Base-by-base conservation (phyloP, 306 rosid species). In the Trifolium subterraneum region DNA sequence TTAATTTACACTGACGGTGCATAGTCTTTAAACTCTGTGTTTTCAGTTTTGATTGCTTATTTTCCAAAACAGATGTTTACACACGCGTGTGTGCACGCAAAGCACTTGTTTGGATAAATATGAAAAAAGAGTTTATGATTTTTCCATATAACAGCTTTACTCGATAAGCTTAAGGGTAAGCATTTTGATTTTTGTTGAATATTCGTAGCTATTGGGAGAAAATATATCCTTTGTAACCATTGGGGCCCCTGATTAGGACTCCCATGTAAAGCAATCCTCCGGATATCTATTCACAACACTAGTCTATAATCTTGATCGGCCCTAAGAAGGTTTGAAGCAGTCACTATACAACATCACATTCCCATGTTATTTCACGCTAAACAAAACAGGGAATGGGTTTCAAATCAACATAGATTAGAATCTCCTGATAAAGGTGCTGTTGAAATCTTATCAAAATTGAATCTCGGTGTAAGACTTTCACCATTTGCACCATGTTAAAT, bases 141-240 rank as follows among this genome's bases (percentile, higher is more conserved):
- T 18, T 52, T 52, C 14, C 14, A 52, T 19, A 52, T 52, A 52
- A 19, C 27, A 19, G 59, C 29, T 52, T 52, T 52, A 19, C 12
- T 52, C 59, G 3, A 52, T 52, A 18, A 52, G 59, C 12, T 54
- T 54, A 50, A 8, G 18, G 2, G 1, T 45, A 50, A 7, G 60
- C 60, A 18, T 54, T 54, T 20, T 19, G 60, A 54, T 19, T 52
- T 19, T 19, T 19, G 14, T 52, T 9, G 60, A 19, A 9, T 52
- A 52, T 52, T 52, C 14, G 2, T 9, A 52, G 7, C 27, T 52
- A 52, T 0, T 9, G 60, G 60, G 29, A 52, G 29, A 52, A 52
- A 52, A 52, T 52, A 20, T 19, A 52, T 52, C 60, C 60, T 15
- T 52, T 52, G 27, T 52, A 52, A 52, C 60, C 60, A 52, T 52